Conservation (phyloP, 805 yeast genomes). For the Tetrapisispora nanseiensis region DNA sequence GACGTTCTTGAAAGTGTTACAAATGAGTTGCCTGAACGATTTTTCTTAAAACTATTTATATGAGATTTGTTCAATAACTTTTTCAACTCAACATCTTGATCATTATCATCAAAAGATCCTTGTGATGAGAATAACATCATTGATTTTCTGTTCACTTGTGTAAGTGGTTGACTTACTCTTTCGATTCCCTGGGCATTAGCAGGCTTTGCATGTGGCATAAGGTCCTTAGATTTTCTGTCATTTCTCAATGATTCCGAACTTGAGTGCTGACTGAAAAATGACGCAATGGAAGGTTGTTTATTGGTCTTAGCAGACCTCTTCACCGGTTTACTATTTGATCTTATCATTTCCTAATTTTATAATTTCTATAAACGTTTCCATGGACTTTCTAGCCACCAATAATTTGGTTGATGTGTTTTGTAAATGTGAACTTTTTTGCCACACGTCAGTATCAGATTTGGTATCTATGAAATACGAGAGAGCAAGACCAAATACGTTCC, state of each 20-base stretch:
- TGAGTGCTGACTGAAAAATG: slow-evolving; percentile 6
- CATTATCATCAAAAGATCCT: slow-evolving; percentile 29
- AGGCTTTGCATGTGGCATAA: background rate
- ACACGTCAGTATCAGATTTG: too few species aligned
- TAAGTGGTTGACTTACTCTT: background rate
- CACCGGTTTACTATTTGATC: slow-evolving; percentile 3
- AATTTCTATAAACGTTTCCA: too few species aligned
- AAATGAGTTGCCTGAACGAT: background rate
- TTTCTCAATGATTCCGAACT: background rate
- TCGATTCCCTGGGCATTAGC: background rate
- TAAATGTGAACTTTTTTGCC: too few species aligned
- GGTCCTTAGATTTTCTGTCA: background rate
- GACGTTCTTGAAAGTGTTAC: background rate
- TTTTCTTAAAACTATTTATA: slow-evolving; percentile 20
- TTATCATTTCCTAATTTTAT: slow-evolving; percentile 3
- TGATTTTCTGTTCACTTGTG: slow-evolving; percentile 1
- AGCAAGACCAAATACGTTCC: too few species aligned
- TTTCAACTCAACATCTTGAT: slow-evolving; percentile 18
- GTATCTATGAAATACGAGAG: too few species aligned
- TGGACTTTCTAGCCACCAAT: too few species aligned
- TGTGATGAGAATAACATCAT: slow-evolving; percentile 15
- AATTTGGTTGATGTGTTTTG: too few species aligned
- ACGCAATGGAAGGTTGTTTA: slow-evolving; percentile 5
- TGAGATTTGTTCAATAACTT: slow-evolving; percentile 13
- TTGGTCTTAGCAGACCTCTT: background rate